Evolutionary conservation across 148 eudicot species (phyloP), one percentile per base, ranked within the genome.

Genomic region (Vaccinium corymbosum): DNA sequence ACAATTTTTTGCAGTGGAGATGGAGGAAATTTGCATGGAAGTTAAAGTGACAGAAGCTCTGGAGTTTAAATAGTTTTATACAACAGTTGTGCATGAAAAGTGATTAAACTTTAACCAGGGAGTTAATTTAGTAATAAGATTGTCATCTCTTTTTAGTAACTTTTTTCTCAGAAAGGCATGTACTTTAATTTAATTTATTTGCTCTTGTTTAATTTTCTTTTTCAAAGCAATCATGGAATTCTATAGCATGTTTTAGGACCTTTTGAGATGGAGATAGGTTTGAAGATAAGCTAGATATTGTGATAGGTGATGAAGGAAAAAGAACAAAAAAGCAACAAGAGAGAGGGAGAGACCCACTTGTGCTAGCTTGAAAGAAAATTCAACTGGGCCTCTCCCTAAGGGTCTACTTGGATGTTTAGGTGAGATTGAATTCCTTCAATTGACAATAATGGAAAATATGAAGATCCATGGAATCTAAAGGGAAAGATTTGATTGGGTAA

Each of bases 221-320:
- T 78, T 74, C 64, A 81, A 78, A 83, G 64, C 81, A 82, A 88
- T 89, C 62, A 86, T 84, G 59, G 79, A 80, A 55, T 29, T 80
- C 62, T 87, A 82, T 16, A 83, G 85, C 89, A 85, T 85, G 90
- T 85, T 22, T 76, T 49, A 79, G 80, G 83, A 70, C 84, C 88
- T 83, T 86, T 85, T 64, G 79, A 78, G 57, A 83, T 75, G 82
- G 59, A 61, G 87, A 82, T 79, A 14, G 56, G 81, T 83, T 56
- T 32, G 85, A 76, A 78, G 90, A 88, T 90, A 90, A 90, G 46
- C 46, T 42, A 42, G 89, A 84, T 85, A 20, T n/a, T 83, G 74
- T 81, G 83, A 85, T 82, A 83, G 88, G 79, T 80, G 66, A 74
- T 49, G 38, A 71, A 16, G 68, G 66, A 82, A 87, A 85, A 84